phyloP scores from a whole-genome alignment of 371 early-diverging fungal genomes.

The Mucor plumbeus region DNA sequence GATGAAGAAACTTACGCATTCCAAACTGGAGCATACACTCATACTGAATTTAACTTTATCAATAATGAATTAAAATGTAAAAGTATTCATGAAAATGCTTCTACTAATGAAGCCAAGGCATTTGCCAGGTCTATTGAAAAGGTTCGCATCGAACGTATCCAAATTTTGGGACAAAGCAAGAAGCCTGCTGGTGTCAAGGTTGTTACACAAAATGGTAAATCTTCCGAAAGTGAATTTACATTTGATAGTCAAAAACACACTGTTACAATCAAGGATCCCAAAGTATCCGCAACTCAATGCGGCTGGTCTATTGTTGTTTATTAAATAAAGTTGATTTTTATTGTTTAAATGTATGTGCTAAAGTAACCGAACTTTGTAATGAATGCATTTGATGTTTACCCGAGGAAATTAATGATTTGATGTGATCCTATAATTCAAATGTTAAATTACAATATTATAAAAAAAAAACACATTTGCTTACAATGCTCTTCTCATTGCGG shows the following conservation, averaged over 20 bases:
- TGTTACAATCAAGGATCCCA: constrained; percentile 71
- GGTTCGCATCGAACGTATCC: constrained; percentile 53
- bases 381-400: constrained; percentile 69
- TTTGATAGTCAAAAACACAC: constrained; percentile 33
- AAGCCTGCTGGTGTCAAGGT: constrained; percentile 24
- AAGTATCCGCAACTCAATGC: constrained; percentile 57
- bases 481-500: constrained; percentile 58
- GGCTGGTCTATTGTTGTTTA: constrained; percentile 66
- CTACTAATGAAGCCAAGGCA: constrained; percentile 20
- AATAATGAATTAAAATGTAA: constrained; percentile 35
- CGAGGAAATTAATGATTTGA: constrained; percentile 57
- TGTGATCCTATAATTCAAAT: constrained; percentile 47
- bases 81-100: constrained; percentile 30
- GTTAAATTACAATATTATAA: background rate
- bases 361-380: constrained; percentile 52
- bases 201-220: constrained; percentile 9
- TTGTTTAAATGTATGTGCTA: constrained; percentile 36
- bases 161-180: constrained; percentile 42
- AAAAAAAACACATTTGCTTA: constrained; percentile 22
- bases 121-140: constrained; percentile 32
- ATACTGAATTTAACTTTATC: constrained; percentile 51
- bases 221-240: constrained; percentile 17
- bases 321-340: constrained; percentile 22
- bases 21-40: constrained; percentile 65
- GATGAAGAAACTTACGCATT: constrained; percentile 89